Evolutionary conservation across 202 grass and related monocot species (phyloP), one percentile per base, ranked within the genome.

Genomic region (Schoenoplectus tabernaemontani): DNA sequence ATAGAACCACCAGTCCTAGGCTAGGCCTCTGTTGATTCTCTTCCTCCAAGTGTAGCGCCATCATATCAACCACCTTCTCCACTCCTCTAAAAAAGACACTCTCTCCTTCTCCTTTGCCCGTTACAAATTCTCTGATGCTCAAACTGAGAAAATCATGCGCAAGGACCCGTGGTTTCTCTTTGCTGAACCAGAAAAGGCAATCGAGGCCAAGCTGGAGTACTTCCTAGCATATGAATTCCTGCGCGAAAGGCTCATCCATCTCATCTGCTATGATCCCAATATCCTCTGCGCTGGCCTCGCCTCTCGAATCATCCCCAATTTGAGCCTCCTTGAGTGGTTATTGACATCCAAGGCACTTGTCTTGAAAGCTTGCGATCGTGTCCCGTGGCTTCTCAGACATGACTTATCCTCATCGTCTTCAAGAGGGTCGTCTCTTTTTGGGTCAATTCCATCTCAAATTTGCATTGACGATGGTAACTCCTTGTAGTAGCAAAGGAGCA

Each of bases 151-250:
- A 13, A 60, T 79, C 2, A 79, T 79, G 54, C 20, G 20, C 57
- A 61, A 8, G 36, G 24, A n/a, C 13, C 77, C 77, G 0, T 64
- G 57, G 59, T 51, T 79, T 24, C 76, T 43, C 7, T 15, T 37
- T 24, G 17, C 42, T 7, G 23, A 80, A 1, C 46, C 69, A 0
- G 26, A 53, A 26, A 74, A 34, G 46, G 64, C 26, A 0, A 80
- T 80, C 22, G 43, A 80, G 7, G 58, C 77, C 37, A 80, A 80
- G 22, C 38, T 80, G 6, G 77, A 80, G 2, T 56, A 34, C 57
- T 5, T 80, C 23, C 59, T 80, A 1, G 13, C 20, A 5, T 80
- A 47, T 39, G 77, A 59, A 6, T 80, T 46, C 77, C 51, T 59
- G 8, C 59, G 13, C 3, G 38, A 15, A 42, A 24, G 36, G n/a